phyloP scores from a whole-genome alignment of 2,329 filamentous ascomycete species.

The Reticulascus tulasneorum region DNA sequence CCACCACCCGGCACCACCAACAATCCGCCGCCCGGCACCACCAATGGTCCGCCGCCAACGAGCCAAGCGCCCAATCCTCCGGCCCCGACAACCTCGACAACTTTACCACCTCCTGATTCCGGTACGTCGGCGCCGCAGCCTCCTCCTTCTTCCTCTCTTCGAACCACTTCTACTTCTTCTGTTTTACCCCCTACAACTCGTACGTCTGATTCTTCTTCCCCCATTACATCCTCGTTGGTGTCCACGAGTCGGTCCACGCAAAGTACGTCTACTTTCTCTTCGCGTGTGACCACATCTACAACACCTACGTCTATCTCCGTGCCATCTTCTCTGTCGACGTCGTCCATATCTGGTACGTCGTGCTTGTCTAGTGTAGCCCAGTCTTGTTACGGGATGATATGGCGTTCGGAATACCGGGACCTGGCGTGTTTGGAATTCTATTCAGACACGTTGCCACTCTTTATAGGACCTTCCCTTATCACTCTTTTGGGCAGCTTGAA shows the following conservation, averaged over 20 bases:
- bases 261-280: constrained; percentile 17
- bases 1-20: constrained; percentile 8
- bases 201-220: constrained; percentile 24
- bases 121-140: constrained; percentile 15
- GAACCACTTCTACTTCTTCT: constrained; percentile 14
- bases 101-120: constrained; percentile 23
- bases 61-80: constrained; percentile 8
- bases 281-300: constrained; percentile 12
- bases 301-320: constrained; percentile 6
- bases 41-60: constrained; percentile 9
- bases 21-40: constrained; percentile 5
- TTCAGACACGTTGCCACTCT: too few species aligned
- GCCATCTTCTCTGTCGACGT: not conserved
- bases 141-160: constrained; percentile 16
- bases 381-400: constrained; percentile 4
- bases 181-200: constrained; percentile 21
- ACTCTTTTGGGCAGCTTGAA: not conserved
- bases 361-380: constrained; percentile 8
- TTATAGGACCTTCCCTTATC: too few species aligned
- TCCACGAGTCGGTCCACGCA: constrained; percentile 13
- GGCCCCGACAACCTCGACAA: constrained; percentile 20
- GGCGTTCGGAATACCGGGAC: constrained; percentile 1
- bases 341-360: constrained; percentile 13
- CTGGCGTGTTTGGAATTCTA: not conserved
- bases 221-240: constrained; percentile 12